Percentiles rank a stretch among this genome's conserved stretches.
These are phyloP conservation scores for Penicillium parvum DNA, from an alignment of 495 filamentous ascomycete species.

Conservation along the genomic window DNA sequence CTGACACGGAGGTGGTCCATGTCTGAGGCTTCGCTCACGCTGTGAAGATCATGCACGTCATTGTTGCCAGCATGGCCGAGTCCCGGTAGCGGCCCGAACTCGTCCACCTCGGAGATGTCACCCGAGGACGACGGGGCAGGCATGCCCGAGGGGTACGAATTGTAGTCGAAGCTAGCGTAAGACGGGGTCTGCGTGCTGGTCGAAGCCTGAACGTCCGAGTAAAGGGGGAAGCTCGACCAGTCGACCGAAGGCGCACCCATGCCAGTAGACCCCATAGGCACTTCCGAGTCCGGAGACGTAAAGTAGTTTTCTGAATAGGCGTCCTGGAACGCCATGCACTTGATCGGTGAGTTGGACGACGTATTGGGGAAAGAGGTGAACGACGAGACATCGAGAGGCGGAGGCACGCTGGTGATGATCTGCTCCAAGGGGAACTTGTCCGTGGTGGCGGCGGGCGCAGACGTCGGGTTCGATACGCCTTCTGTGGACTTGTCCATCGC, in stretches of 20 bases:
- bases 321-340: slow-evolving; percentile 43
- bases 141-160: slow-evolving; percentile 45
- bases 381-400: slow-evolving; percentile 36
- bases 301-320: slow-evolving; percentile 40
- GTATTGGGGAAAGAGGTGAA: slow-evolving; percentile 35
- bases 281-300: slow-evolving; percentile 56
- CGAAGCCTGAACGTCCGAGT: slow-evolving; percentile 54
- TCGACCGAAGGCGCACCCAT: slow-evolving; percentile 61
- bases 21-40: slow-evolving; percentile 53
- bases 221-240: slow-evolving; percentile 69
- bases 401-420: slow-evolving; percentile 34
- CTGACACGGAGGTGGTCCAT: slow-evolving; percentile 51
- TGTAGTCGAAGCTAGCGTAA: slow-evolving; percentile 63
- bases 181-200: slow-evolving; percentile 68
- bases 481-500: slow-evolving; percentile 36
- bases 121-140: slow-evolving; percentile 66
- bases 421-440: slow-evolving; percentile 35
- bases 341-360: slow-evolving; percentile 34
- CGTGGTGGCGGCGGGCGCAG: slow-evolving; percentile 22
- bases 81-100: slow-evolving; percentile 45
- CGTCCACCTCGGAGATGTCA: slow-evolving; percentile 71
- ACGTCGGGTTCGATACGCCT: slow-evolving; percentile 1
- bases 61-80: slow-evolving; percentile 27
- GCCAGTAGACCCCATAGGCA: slow-evolving; percentile 62
- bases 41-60: slow-evolving; percentile 43